Percentiles rank a stretch among this genome's conserved stretches.
Conservation (phyloP, 768 basidiomycete species). For the Lactarius tabidus region DNA sequence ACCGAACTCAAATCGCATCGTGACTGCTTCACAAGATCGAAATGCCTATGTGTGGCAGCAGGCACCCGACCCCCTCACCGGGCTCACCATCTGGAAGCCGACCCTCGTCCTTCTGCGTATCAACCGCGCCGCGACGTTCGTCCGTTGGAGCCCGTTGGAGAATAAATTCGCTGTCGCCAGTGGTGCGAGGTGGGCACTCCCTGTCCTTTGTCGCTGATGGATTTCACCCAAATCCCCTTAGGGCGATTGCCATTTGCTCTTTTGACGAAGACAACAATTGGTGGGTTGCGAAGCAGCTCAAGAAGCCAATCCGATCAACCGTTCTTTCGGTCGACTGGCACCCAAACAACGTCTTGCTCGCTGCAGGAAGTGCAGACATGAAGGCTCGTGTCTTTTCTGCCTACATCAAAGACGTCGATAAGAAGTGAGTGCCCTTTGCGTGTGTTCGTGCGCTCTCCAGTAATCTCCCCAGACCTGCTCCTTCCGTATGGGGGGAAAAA, state of each 20-base stretch:
- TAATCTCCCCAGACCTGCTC: slow-evolving; percentile 58
- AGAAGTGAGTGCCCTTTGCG: slow-evolving; percentile 51
- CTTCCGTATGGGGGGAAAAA: slow-evolving; percentile 96
- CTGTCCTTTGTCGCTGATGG: neutral
- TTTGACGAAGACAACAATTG: slow-evolving; percentile 98
- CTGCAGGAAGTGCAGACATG: slow-evolving; percentile 96
- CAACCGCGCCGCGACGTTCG: slow-evolving; percentile 93
- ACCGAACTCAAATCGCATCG: slow-evolving; percentile 92
- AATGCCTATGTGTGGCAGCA: slow-evolving; percentile 99
- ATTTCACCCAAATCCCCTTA: slow-evolving; percentile 30
- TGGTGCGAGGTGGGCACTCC: slow-evolving; percentile 70
- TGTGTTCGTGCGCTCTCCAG: neutral
- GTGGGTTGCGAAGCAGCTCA: slow-evolving; percentile 97
- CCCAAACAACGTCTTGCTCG: slow-evolving; percentile 96
- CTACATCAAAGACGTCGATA: slow-evolving; percentile 97
- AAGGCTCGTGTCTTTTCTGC: slow-evolving; percentile 97
- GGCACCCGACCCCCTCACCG: slow-evolving; percentile 66
- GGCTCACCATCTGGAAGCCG: slow-evolving; percentile 82
- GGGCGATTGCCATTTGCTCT: slow-evolving; percentile 93
- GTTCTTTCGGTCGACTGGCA: slow-evolving; percentile 97
- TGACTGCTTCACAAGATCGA: slow-evolving; percentile 97
- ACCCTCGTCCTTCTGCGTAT: slow-evolving; percentile 93
- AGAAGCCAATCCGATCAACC: slow-evolving; percentile 96
- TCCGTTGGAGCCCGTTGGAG: slow-evolving; percentile 95
- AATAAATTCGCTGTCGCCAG: slow-evolving; percentile 99